Evolutionary conservation across 1,139 yeast genomes (phyloP).

Genomic region (Diutina siamensis): DNA sequence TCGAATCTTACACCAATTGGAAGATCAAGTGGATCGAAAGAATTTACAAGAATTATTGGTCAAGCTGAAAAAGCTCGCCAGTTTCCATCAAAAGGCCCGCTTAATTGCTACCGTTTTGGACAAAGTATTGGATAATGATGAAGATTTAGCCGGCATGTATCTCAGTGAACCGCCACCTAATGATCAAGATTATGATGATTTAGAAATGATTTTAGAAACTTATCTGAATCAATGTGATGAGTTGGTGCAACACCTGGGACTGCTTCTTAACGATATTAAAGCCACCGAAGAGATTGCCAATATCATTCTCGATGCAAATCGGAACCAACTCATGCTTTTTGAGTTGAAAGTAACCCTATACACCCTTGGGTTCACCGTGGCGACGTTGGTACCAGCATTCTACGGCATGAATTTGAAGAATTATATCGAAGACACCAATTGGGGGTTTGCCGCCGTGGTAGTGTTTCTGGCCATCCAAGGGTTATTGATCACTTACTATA

Average conservation of each 20-base stretch:
- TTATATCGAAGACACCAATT: conserved; percentile 65
- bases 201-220: conserved; percentile 84
- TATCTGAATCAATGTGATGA: conserved; percentile 95
- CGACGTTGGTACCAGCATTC: conserved; percentile 59
- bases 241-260: conserved; percentile 87
- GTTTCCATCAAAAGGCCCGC: conserved; percentile 75
- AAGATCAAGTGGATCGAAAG: conserved; percentile 73
- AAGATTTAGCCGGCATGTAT: conserved; percentile 79
- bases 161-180: conserved; percentile 31
- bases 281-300: conserved; percentile 96
- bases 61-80: conserved; percentile 68
- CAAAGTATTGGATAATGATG: conserved; percentile 79
- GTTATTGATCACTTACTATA: conserved; percentile 25
- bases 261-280: conserved; percentile 70
- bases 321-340: conserved; percentile 85
- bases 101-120: conserved; percentile 79
- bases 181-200: conserved; percentile 49
- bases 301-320: conserved; percentile 86
- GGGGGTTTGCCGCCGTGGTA: conserved; percentile 57
- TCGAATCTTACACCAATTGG: conserved; percentile 70
- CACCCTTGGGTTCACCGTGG: conserved; percentile 75
- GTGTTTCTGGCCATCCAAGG: conserved; percentile 37
- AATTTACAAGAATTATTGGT: conserved; percentile 71
- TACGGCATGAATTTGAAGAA: conserved; percentile 95
- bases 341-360: conserved; percentile 79